Base-by-base conservation (phyloP, 305 asterid species). In the Striga hermonthica region DNA sequence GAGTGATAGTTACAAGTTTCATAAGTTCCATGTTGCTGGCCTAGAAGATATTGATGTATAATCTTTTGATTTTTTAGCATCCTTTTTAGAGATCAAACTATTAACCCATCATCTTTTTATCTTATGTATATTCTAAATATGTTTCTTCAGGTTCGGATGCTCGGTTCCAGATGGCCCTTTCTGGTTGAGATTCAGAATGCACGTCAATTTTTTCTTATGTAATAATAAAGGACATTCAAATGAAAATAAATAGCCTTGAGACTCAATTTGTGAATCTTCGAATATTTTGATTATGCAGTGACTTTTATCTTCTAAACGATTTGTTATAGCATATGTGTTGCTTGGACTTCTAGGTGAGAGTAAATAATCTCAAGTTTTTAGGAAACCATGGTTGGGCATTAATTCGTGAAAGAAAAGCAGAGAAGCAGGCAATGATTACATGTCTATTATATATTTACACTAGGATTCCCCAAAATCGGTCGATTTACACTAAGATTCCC, bases 21-120 rank as follows among this genome's bases (percentile, higher is more conserved):
- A n/a, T n/a, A n/a, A n/a, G n/a, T n/a, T n/a, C n/a, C 98, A 92
- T 72, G 98, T 97, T 71, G 98, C 98, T 5, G 98, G 98, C 62
- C 84, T 97, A 82, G 98, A 92, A 84, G 98, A 92, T 77, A 92
- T 92, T 75, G 97, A 92, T 78, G 98, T 92, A 82, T 56, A 68
- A 54, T 14, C 50, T 45, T 45, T 45, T 45, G n/a, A 45, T 45
- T 45, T 10, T 11, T 9, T 9, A n/a, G n/a, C 50, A 9, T 3
- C 7, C 14, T 49, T 49, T 49, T 0, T 6, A 1, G n/a, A n/a
- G n/a, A n/a, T n/a, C n/a, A n/a, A n/a, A n/a, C n/a, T n/a, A n/a
- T n/a, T n/a, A n/a, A n/a, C n/a, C n/a, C n/a, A n/a, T n/a, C n/a
- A n/a, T n/a, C n/a, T n/a, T n/a, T n/a, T n/a, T n/a, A n/a, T n/a